A percentile compares a stretch with the other conserved stretches of the same genome.
Conservation (phyloP, 305 asterid species). For the Fraxinus floribunda region DNA sequence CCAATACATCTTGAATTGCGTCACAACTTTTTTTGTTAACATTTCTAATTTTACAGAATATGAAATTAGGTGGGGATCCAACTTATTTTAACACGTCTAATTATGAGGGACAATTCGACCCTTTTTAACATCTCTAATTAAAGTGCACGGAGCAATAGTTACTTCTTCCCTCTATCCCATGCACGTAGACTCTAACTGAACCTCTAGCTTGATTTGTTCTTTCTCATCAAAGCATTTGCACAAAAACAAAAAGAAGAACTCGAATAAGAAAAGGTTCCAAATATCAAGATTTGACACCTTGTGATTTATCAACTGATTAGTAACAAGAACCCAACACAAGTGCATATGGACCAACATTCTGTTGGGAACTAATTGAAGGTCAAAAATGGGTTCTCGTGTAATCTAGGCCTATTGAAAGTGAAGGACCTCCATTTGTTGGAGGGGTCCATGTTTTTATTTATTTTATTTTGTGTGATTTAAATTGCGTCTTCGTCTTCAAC, state of each 20-base stretch:
- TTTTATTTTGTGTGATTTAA: slow-evolving; percentile 11
- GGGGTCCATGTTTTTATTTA: slow-evolving; percentile 18
- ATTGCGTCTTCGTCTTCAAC: slow-evolving; percentile 7
- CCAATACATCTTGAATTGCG: not conserved
- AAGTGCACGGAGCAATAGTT: not conserved
- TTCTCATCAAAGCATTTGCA: not conserved
- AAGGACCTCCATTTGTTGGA: slow-evolving; percentile 8
- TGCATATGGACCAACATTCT: slow-evolving; percentile 31
- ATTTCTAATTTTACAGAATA: not conserved
- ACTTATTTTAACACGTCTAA: not conserved
- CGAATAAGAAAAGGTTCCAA: slow-evolving; percentile 5
- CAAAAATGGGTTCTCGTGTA: slow-evolving; percentile 21
- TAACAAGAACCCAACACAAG: slow-evolving; percentile 19
- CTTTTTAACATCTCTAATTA: not conserved
- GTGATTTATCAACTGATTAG: slow-evolving; percentile 7
- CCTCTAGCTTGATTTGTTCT: not conserved
- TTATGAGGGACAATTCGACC: not conserved
- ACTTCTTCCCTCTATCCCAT: not conserved
- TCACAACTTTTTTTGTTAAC: not conserved
- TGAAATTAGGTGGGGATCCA: not conserved
- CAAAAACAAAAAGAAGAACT: not conserved
- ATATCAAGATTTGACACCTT: not conserved
- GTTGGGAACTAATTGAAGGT: slow-evolving; percentile 25
- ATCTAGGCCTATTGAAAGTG: slow-evolving; percentile 24
- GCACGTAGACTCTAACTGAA: not conserved